These are phyloP conservation scores for Friedmanniomyces simplex DNA, from an alignment of 495 filamentous ascomycete genomes.

Conservation along the genomic window DNA sequence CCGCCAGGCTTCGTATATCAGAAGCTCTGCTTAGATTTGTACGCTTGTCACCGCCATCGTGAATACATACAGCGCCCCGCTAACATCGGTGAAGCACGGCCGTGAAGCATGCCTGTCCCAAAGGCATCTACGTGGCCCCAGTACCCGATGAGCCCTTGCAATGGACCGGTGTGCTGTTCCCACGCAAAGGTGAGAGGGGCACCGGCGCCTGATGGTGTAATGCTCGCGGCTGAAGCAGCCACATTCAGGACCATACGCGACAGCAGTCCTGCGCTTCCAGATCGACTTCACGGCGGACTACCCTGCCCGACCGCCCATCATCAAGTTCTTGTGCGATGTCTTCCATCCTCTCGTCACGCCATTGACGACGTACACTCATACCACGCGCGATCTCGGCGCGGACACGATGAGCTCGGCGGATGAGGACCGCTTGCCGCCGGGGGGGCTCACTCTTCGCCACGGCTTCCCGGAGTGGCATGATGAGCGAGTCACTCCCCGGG, in stretches of 20 bases:
- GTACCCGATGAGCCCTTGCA: slow-evolving; percentile 67
- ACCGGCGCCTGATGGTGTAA: neutral
- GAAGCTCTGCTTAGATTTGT: slow-evolving; percentile 1
- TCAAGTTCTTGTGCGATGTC: slow-evolving; percentile 81
- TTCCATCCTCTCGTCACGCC: slow-evolving; percentile 91
- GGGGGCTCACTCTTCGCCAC: slow-evolving; percentile 76
- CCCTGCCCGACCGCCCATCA: slow-evolving; percentile 65
- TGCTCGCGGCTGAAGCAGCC: neutral
- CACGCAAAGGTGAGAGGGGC: slow-evolving; percentile 63
- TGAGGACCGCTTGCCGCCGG: slow-evolving; percentile 70
- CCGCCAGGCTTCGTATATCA: neutral
- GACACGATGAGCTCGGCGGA: slow-evolving; percentile 72
- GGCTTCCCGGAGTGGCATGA: slow-evolving; percentile 73
- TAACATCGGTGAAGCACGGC: slow-evolving; percentile 48
- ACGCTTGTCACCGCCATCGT: neutral
- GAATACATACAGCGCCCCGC: neutral
- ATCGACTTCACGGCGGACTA: slow-evolving; percentile 77
- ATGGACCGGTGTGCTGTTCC: slow-evolving; percentile 86
- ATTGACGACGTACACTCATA: slow-evolving; percentile 81
- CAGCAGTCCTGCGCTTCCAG: slow-evolving; percentile 79
- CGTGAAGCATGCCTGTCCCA: slow-evolving; percentile 67
- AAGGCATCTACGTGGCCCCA: slow-evolving; percentile 76
- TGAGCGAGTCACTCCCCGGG: slow-evolving; percentile 24
- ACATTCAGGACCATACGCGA: slow-evolving; percentile 83
- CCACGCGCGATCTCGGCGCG: slow-evolving; percentile 52